These are phyloP conservation scores for Lophium mytilinum DNA, from an alignment of 495 filamentous ascomycete species.

Conservation along the genomic window DNA sequence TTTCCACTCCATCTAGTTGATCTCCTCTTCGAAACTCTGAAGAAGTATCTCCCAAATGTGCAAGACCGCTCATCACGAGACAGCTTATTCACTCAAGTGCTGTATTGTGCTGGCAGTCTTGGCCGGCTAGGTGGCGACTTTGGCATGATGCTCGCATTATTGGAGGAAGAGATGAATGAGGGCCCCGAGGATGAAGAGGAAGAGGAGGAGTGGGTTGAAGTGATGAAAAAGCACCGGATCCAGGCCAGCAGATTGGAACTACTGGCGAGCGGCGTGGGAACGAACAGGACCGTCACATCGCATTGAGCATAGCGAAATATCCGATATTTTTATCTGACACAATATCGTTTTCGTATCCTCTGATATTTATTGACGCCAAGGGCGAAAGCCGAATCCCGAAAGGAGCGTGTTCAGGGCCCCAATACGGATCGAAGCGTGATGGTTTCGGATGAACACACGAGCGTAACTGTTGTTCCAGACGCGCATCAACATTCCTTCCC, in stretches of 20 bases:
- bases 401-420: too few relatives aligned
- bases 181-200: slow-evolving; percentile 24
- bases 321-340: too few relatives aligned
- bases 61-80: slow-evolving; percentile 70
- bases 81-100: slow-evolving; percentile 83
- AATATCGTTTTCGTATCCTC: too few relatives aligned
- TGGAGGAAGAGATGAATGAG: slow-evolving; percentile 50
- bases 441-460: too few relatives aligned
- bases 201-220: slow-evolving; percentile 75
- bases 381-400: too few relatives aligned
- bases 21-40: slow-evolving; percentile 70
- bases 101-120: slow-evolving; percentile 91
- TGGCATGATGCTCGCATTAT: slow-evolving; percentile 69
- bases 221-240: slow-evolving; percentile 81
- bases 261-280: slow-evolving; percentile 49
- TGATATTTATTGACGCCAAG: too few relatives aligned
- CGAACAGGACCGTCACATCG: slow-evolving; percentile 1
- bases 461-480: too few relatives aligned
- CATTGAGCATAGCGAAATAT: not conserved
- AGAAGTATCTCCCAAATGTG: slow-evolving; percentile 74
- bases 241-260: slow-evolving; percentile 81
- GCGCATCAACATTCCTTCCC: too few relatives aligned
- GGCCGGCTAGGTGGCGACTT: slow-evolving; percentile 91
- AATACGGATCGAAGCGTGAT: too few relatives aligned
- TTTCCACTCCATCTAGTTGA: slow-evolving; percentile 83